Evolutionary conservation across 2,329 filamentous ascomycete genomes (phyloP), one percentile per base, ranked within the genome.

Genomic region (Beauveria sp.): DNA sequence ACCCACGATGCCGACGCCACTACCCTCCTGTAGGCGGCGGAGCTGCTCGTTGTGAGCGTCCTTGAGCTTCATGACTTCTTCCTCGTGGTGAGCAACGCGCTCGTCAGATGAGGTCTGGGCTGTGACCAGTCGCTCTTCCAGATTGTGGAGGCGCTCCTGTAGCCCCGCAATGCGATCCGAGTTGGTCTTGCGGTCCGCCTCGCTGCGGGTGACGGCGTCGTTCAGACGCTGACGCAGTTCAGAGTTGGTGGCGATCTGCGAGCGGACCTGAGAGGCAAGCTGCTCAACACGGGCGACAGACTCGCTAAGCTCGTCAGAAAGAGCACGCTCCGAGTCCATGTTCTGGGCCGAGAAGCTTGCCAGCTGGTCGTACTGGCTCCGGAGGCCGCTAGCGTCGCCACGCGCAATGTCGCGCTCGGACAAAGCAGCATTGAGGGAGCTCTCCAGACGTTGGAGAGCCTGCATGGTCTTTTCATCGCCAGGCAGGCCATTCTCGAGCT

Each of bases 21-120:
- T 57, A 16, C 62, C 62, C 24, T 60, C 76, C 72, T 87, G 87
- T 69, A 91, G 83, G 16, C 93, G 88, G 66, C 87, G 86, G 38
- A 98, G 83, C 69, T 95, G 89, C 20, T 81, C 80, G 70, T 84
- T 91, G 70, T 95, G 87, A 63, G 85, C 89, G 61, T 96, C 91
- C 66, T 88, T 88, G 60, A 98, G 77, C 24, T 83, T 79, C 20
- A 84, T 79, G 43, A 96, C 83, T 74, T 97, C 92, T 43, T 95
- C 91, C 73, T 98, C 95, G 70, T 97, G 92, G 54, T 86, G 87
- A 49, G 84, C 78, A 62, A 98, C 85, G 45, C 88, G 87, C 54
- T 93, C 92, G 72, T 99, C 95, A 0, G 91, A 93, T 22, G 89
- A 84, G 62, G 91, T 88, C 73, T 98, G 93, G 1, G 93, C 91